Conservation (phyloP, 805 yeast species). For the Saccharomycopsis schoenii region DNA sequence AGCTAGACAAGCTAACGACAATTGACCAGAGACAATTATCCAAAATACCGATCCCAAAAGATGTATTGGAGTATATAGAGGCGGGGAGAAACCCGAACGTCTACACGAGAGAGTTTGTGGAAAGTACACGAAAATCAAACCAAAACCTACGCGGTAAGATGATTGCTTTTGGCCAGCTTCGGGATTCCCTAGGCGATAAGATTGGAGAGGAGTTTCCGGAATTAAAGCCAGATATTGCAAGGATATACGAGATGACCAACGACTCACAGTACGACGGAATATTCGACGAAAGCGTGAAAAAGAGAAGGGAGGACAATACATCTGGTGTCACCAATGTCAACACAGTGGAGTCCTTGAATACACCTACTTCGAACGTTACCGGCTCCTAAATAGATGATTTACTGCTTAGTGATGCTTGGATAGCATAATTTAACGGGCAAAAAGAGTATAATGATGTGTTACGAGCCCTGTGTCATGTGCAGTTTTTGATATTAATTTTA, state of each 20-base stretch:
- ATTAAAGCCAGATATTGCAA: conserved; percentile 45
- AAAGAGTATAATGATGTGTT: no score
- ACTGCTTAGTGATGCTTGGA: no score
- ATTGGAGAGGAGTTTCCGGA: conserved; percentile 75
- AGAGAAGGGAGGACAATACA: neutral
- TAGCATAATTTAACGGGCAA: no score
- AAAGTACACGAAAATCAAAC: conserved; percentile 81
- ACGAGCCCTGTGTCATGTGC: no score
- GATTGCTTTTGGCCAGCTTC: conserved; percentile 52
- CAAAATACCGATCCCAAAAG: conserved; percentile 55
- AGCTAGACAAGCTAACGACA: conserved; percentile 27
- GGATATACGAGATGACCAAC: conserved; percentile 39
- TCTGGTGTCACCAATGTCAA: neutral
- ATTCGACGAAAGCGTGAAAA: neutral
- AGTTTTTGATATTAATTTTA: no score
- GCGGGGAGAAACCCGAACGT: conserved; percentile 97
- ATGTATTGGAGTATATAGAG: conserved; percentile 85
- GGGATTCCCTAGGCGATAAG: conserved; percentile 58
- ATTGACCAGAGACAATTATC: conserved; percentile 26
- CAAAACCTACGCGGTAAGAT: conserved; percentile 82
- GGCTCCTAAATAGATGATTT: neutral
- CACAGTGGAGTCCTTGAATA: neutral
- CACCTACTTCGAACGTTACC: neutral
- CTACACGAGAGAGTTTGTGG: conserved; percentile 93
- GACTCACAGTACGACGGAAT: neutral